Percentiles rank a stretch among this genome's conserved stretches.
phyloP scores from a whole-genome alignment of 257 asterid species.

The Voacanga thouarsii region DNA sequence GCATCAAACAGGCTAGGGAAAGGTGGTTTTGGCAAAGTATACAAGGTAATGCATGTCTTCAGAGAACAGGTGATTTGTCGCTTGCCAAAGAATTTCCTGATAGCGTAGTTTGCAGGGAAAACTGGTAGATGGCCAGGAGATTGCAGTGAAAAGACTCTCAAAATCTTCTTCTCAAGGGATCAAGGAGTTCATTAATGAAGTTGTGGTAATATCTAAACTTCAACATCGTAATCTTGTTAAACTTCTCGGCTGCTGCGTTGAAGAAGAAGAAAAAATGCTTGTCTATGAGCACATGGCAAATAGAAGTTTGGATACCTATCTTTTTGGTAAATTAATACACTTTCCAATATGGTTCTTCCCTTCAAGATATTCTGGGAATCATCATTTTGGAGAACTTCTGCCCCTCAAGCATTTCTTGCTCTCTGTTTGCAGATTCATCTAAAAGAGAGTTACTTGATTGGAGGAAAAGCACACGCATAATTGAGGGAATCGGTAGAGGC shows the following conservation, averaged over 20 bases:
- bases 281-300: too few species aligned
- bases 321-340: background rate
- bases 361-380: too few species aligned
- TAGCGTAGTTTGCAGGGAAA: conserved; percentile 9
- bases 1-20: conserved; percentile 40
- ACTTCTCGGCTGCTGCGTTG: too few species aligned
- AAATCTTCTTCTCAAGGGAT: conserved; percentile 38
- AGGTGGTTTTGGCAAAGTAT: conserved; percentile 77
- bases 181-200: conserved; percentile 33
- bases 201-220: conserved; percentile 24
- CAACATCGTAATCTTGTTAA: too few species aligned
- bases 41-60: conserved; percentile 36
- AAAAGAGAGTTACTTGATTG: conserved; percentile 55
- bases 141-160: conserved; percentile 19
- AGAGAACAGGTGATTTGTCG: too few species aligned
- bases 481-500: conserved; percentile 88
- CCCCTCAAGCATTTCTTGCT: too few species aligned
- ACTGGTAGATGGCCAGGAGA: background rate
- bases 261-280: too few species aligned
- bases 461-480: conserved; percentile 52
- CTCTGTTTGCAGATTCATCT: conserved; percentile 48
- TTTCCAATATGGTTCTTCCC: too few species aligned
- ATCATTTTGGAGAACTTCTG: too few species aligned
- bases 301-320: background rate
- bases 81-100: too few species aligned